phyloP scores from a whole-genome alignment of 2,329 filamentous ascomycete species.

The Phoma sp. region DNA sequence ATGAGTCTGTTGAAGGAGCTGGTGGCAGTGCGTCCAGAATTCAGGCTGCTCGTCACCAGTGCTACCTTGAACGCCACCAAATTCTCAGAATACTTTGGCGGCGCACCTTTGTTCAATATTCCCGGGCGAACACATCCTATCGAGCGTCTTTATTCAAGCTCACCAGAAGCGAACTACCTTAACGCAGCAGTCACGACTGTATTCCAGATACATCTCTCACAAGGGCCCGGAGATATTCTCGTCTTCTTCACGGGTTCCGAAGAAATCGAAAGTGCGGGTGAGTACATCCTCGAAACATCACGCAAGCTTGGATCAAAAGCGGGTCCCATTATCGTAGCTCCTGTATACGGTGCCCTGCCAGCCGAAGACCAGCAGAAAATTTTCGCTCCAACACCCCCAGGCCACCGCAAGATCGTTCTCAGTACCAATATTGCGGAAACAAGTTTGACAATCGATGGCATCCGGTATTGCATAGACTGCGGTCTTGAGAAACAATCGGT shows the following conservation, averaged over 20 bases:
- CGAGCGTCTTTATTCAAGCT: slow-evolving; percentile 87
- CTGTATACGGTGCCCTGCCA: slow-evolving; percentile 92
- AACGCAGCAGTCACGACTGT: slow-evolving; percentile 89
- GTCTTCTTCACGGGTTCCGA: slow-evolving; percentile 96
- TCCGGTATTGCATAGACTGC: slow-evolving; percentile 93
- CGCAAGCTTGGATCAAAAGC: slow-evolving; percentile 84
- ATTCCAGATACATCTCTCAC: slow-evolving; percentile 86
- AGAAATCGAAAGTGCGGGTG: slow-evolving; percentile 89
- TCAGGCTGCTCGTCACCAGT: slow-evolving; percentile 90
- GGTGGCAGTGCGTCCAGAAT: slow-evolving; percentile 77
- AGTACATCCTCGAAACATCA: slow-evolving; percentile 83
- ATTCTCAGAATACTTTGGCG: slow-evolving; percentile 89
- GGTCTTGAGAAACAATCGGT: slow-evolving; percentile 96
- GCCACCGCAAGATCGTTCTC: slow-evolving; percentile 86
- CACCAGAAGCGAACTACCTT: slow-evolving; percentile 93
- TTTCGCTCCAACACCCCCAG: slow-evolving; percentile 88
- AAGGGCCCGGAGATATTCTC: slow-evolving; percentile 79
- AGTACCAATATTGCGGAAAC: slow-evolving; percentile 98
- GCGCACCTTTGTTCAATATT: slow-evolving; percentile 92
- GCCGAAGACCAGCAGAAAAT: slow-evolving; percentile 91
- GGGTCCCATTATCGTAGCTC: slow-evolving; percentile 86
- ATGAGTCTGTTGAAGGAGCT: slow-evolving; percentile 90
- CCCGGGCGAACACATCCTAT: slow-evolving; percentile 89
- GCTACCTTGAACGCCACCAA: slow-evolving; percentile 94
- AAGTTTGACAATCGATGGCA: slow-evolving; percentile 91